These are phyloP conservation scores for Diaporthe destruens DNA, from an alignment of 2,329 filamentous ascomycete species.

Conservation along the genomic window DNA sequence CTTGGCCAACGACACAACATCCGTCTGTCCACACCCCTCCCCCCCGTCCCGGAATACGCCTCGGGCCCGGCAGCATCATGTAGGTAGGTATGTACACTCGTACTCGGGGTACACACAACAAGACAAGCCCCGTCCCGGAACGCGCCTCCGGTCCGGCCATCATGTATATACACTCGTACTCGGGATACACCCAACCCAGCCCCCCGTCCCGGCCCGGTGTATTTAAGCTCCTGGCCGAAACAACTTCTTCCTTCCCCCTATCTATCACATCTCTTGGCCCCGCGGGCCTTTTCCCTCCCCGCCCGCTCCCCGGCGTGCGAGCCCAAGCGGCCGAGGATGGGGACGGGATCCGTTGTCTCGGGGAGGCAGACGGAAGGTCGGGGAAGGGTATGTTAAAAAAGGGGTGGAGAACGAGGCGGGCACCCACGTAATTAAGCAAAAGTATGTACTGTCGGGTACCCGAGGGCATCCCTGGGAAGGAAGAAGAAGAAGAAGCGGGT, in stretches of 20 bases:
- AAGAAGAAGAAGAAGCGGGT: background rate
- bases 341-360: background rate
- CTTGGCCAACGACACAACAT: too few relatives aligned
- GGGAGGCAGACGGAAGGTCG: background rate
- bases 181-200: background rate
- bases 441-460: slow-evolving; percentile 6
- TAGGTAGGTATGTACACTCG: too few relatives aligned
- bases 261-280: too few relatives aligned
- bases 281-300: too few relatives aligned
- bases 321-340: too few relatives aligned
- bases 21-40: too few relatives aligned
- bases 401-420: background rate
- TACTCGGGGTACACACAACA: background rate
- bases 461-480: background rate
- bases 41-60: background rate
- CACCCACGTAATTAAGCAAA: too few relatives aligned
- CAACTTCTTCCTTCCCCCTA: background rate
- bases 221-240: background rate
- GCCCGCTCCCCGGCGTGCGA: too few relatives aligned
- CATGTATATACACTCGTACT: background rate
- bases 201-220: background rate
- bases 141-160: slow-evolving; percentile 6
- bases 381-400: too few relatives aligned
- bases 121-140: background rate
- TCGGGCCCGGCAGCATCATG: background rate